These are phyloP conservation scores for Picea glauca DNA, from an alignment of 75 land plant genomes.

Conservation along the genomic window DNA sequence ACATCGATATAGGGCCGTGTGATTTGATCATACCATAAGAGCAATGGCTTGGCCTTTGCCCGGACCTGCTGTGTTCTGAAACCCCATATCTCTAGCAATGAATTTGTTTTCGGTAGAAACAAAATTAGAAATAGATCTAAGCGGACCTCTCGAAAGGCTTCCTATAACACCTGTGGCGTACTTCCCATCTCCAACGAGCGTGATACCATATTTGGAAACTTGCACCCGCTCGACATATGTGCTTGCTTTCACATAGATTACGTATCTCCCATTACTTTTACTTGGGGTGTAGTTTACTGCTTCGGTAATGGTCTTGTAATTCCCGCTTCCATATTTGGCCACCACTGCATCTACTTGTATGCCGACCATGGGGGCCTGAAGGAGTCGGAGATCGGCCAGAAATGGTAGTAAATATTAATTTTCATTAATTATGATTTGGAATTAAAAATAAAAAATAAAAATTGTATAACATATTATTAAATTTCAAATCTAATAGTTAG, in stretches of 20 bases:
- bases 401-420: constrained; percentile 14
- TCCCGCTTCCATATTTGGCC: constrained; percentile 56
- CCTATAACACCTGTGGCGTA: neutral
- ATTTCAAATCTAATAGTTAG: no score
- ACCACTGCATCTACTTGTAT: constrained; percentile 27
- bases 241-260: no score
- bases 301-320: constrained; percentile 10
- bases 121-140: neutral
- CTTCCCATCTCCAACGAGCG: neutral
- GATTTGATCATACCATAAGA: neutral
- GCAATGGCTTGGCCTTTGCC: neutral
- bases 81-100: neutral
- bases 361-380: constrained; percentile 15
- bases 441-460: no score
- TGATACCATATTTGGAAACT: neutral
- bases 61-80: neutral
- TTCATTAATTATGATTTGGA: no score
- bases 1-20: neutral
- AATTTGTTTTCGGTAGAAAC: neutral
- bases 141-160: neutral
- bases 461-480: no score
- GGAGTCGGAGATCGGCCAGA: constrained; percentile 15
- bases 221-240: neutral
- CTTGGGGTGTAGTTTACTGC: constrained; percentile 30
- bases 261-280: neutral